These are phyloP conservation scores for Arabidopsis suecica DNA, from an alignment of 345 rosid species.

Conservation along the genomic window DNA sequence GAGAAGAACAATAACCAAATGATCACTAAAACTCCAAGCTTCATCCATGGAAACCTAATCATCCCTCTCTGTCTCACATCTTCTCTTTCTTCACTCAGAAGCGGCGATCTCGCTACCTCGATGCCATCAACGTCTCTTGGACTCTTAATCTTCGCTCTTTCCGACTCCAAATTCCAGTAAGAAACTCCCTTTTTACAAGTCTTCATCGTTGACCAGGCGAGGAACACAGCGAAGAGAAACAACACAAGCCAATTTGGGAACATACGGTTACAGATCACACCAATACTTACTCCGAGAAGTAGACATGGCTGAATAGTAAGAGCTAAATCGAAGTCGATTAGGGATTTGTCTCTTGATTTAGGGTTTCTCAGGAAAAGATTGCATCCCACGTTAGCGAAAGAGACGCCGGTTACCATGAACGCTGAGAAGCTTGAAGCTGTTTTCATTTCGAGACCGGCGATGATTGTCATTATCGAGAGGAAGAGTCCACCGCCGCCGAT, in stretches of 20 bases:
- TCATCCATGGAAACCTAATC: conserved; percentile 62
- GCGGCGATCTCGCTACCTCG: conserved; percentile 42
- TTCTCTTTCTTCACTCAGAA: conserved; percentile 39
- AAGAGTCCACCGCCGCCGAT: conserved; percentile 82
- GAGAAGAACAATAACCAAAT: conserved; percentile 70
- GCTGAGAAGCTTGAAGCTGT: conserved; percentile 76
- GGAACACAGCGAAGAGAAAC: conserved; percentile 58
- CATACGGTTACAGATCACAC: conserved; percentile 65
- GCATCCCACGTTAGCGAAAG: conserved; percentile 67
- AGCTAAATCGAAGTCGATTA: conserved; percentile 68
- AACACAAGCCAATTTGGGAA: conserved; percentile 83
- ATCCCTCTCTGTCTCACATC: background rate
- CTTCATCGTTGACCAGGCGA: conserved; percentile 72
- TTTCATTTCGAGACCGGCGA: conserved; percentile 69
- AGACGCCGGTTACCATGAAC: conserved; percentile 83
- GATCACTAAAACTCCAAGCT: conserved; percentile 58
- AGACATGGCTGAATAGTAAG: conserved; percentile 71
- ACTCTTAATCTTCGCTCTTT: conserved; percentile 37
- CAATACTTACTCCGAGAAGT: conserved; percentile 78
- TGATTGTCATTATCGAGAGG: conserved; percentile 63
- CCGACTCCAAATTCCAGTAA: conserved; percentile 65
- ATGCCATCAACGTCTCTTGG: conserved; percentile 41
- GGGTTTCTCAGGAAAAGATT: conserved; percentile 47
- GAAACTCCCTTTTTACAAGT: conserved; percentile 61
- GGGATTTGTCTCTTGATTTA: conserved; percentile 48